These are phyloP conservation scores for Pseudomassariella vexata DNA, from an alignment of 2,329 filamentous ascomycete genomes.

Conservation along the genomic window DNA sequence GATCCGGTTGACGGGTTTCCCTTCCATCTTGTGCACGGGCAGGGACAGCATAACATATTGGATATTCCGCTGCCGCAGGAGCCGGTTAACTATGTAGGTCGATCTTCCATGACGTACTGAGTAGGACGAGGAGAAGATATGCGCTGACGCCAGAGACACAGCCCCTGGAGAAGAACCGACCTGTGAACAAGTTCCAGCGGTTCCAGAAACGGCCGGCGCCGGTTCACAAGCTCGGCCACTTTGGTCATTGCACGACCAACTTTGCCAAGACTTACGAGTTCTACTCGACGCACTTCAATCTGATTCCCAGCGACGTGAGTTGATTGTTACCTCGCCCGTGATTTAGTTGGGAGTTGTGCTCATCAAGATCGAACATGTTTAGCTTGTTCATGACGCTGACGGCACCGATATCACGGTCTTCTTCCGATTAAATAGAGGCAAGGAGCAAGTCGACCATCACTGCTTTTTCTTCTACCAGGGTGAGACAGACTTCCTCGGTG, in stretches of 20 bases:
- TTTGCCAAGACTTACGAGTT: conserved; percentile 44
- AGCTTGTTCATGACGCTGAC: conserved; percentile 32
- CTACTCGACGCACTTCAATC: conserved; percentile 44
- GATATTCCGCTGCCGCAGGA: conserved; percentile 33
- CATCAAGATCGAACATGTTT: not conserved
- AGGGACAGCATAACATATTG: conserved; percentile 31
- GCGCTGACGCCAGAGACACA: conserved; percentile 12
- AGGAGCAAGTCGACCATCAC: conserved; percentile 43
- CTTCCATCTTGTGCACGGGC: conserved; percentile 52
- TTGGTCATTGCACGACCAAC: conserved; percentile 46
- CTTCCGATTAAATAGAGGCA: conserved; percentile 37
- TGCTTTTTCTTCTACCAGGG: conserved; percentile 44
- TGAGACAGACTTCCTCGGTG: not conserved
- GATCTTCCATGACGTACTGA: too few relatives aligned
- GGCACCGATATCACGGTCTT: conserved; percentile 36
- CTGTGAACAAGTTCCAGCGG: conserved; percentile 42
- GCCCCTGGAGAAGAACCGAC: conserved; percentile 41
- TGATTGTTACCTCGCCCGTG: not conserved
- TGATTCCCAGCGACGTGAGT: conserved; percentile 41
- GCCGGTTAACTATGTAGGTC: conserved; percentile 39
- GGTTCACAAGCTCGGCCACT: conserved; percentile 50
- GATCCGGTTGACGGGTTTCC: conserved; percentile 51
- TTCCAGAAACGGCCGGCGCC: conserved; percentile 43
- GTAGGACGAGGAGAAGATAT: not conserved
- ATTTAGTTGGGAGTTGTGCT: conserved; percentile 3